Evolutionary conservation across 805 yeast genomes (phyloP), one percentile per base, ranked within the genome.

Genomic region (Candida railenensis): DNA sequence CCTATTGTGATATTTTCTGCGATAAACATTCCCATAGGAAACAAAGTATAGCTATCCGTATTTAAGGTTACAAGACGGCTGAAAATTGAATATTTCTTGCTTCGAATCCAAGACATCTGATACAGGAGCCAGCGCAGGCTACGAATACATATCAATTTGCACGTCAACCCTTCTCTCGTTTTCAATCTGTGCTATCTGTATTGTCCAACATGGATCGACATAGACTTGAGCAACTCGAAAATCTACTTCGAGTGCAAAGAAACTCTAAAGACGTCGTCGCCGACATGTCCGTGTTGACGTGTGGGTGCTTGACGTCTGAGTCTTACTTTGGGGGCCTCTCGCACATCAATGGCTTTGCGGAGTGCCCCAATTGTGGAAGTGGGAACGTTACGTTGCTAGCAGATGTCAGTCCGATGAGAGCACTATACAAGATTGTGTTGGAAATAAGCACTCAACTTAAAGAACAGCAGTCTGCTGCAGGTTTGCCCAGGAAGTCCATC

Each of bases 261-360:
- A 36, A 20, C 22, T 20, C 40, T 8, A 41, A 40, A 20, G 37
- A 41, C 1, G 25, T 63, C 2, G 62, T 64, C 4, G 22, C 57
- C 2, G 77, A 72, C 50, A 61, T 68, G 3, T 57, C 66, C 14
- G 64, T 71, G 12, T 59, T 72, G n/a, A 55, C 64, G 2, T 72
- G 77, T 53, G 76, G 76, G 2, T 72, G 77, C 52, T 54, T 72
- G 22, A 65, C 59, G 2, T 67, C 74, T 2, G 76, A 71, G 48
- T 43, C 57, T 0, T 52, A 40, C 18, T 71, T 70, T 44, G 18
- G 34, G 15, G 34, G 37, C 18, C 32, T 40, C 11, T 42, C n/a
- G 20, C 21, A 28, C 4, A n/a, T 20, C 42, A 16, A 37, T 4
- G 18, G 14, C 3, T 15, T 45, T 1, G 42, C 48, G 2, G 25